Evolutionary conservation across 306 rosid species (phyloP).

Genomic region (Carpinus fangiana): DNA sequence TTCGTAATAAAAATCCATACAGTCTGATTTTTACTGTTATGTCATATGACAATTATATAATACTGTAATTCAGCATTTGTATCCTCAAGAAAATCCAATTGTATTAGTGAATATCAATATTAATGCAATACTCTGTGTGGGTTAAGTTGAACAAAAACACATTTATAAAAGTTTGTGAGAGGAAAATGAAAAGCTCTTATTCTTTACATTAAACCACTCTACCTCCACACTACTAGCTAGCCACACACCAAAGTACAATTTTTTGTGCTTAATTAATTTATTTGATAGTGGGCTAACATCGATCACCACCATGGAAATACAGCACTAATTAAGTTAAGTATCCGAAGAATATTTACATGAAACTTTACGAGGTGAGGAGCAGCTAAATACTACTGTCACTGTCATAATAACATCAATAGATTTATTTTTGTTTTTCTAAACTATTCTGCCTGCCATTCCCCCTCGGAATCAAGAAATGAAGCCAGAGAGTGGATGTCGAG

Average conservation of each 20-base stretch:
- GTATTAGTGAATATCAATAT: no score
- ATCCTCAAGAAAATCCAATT: no score
- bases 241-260: not conserved
- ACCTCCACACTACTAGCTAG: not conserved
- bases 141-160: no score
- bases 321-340: not conserved
- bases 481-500: slow-evolving; percentile 23
- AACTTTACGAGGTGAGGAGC: not conserved
- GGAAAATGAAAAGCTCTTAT: no score
- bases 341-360: not conserved
- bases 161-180: no score
- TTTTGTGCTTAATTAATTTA: not conserved
- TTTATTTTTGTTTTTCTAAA: not conserved
- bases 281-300: not conserved
- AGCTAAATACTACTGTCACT: not conserved
- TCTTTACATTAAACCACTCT: not conserved
- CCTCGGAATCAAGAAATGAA: slow-evolving; percentile 26
- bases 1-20: no score
- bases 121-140: no score
- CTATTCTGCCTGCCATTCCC: not conserved
- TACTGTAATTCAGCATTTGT: no score
- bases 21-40: no score
- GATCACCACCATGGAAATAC: not conserved
- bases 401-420: not conserved
- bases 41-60: no score